Percentiles rank a stretch among this genome's conserved stretches.
phyloP scores from a whole-genome alignment of 2,329 filamentous ascomycete species.

The Neobulgaria alba region DNA sequence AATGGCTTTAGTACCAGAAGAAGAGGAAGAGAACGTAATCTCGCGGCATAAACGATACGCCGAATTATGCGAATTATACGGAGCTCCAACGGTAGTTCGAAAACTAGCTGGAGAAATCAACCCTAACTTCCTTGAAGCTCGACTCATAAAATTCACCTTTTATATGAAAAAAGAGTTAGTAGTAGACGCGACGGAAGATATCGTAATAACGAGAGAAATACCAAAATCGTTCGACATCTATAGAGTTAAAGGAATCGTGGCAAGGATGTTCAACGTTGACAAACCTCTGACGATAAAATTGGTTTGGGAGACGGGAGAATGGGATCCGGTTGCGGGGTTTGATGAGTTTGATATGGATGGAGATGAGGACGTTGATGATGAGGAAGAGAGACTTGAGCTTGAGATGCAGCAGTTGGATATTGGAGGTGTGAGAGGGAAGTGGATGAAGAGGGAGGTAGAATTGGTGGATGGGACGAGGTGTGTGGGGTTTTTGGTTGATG shows the following conservation, averaged over 20 bases:
- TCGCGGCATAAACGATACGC: constrained; percentile 60
- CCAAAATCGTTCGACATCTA: constrained; percentile 77
- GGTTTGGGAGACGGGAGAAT: constrained; percentile 85
- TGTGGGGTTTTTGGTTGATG: constrained; percentile 77
- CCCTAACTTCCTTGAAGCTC: constrained; percentile 72
- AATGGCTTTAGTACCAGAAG: constrained; percentile 50
- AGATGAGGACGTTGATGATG: constrained; percentile 42
- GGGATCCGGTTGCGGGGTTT: constrained; percentile 66
- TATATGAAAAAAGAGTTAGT: neutral
- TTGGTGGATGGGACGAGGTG: constrained; percentile 71
- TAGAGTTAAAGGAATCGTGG: constrained; percentile 68
- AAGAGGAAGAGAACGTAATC: constrained; percentile 46
- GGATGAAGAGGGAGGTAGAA: constrained; percentile 71
- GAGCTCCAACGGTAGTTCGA: constrained; percentile 57
- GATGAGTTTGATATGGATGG: constrained; percentile 48
- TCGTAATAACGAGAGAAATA: constrained; percentile 36
- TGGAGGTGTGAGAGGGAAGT: constrained; percentile 54
- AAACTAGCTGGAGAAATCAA: constrained; percentile 44
- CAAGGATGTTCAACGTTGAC: constrained; percentile 58
- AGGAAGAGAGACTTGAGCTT: constrained; percentile 14
- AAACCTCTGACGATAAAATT: constrained; percentile 57
- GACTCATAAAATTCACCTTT: constrained; percentile 54
- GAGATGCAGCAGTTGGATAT: constrained; percentile 11
- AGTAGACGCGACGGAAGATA: constrained; percentile 8
- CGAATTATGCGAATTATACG: constrained; percentile 68